These are phyloP conservation scores for Saccharomyces hybrid DNA, from an alignment of 1,139 yeast species.

Conservation along the genomic window DNA sequence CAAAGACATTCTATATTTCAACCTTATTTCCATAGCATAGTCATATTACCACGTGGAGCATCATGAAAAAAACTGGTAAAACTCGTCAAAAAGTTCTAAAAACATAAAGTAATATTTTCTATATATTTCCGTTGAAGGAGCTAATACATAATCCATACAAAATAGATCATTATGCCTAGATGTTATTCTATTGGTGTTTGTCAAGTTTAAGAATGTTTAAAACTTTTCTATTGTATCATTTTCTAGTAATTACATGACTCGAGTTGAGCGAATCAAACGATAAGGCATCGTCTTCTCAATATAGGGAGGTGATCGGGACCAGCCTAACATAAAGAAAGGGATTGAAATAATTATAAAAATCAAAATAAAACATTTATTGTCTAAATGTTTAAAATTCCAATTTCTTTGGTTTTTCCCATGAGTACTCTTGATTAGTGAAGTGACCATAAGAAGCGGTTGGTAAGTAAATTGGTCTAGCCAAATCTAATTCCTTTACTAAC, in stretches of 20 bases:
- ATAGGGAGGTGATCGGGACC: neutral
- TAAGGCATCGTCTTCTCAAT: neutral
- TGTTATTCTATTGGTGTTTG: neutral
- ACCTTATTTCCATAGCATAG: neutral
- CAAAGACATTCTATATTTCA: constrained; percentile 5
- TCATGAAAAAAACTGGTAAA: neutral
- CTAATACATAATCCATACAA: constrained; percentile 5
- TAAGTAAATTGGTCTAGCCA: constrained; percentile 98
- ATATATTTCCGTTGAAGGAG: constrained; percentile 12
- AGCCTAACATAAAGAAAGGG: neutral
- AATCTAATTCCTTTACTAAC: constrained; percentile 88
- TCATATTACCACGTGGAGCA: neutral
- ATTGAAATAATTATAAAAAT: neutral
- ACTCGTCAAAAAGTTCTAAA: neutral
- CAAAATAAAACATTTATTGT: neutral
- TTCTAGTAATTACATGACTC: constrained; percentile 10
- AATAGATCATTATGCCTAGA: constrained; percentile 2
- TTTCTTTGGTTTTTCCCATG: constrained; percentile 97
- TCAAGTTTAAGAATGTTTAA: neutral
- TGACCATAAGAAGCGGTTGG: constrained; percentile 99
- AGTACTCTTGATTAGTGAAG: constrained; percentile 96
- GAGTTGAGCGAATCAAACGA: constrained; percentile 17
- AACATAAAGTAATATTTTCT: neutral
- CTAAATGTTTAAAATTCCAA: constrained; percentile 51
- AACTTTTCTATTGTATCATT: neutral